These are phyloP conservation scores for Xenoacremonium recifei DNA, from an alignment of 2,329 filamentous ascomycete genomes.

Conservation along the genomic window DNA sequence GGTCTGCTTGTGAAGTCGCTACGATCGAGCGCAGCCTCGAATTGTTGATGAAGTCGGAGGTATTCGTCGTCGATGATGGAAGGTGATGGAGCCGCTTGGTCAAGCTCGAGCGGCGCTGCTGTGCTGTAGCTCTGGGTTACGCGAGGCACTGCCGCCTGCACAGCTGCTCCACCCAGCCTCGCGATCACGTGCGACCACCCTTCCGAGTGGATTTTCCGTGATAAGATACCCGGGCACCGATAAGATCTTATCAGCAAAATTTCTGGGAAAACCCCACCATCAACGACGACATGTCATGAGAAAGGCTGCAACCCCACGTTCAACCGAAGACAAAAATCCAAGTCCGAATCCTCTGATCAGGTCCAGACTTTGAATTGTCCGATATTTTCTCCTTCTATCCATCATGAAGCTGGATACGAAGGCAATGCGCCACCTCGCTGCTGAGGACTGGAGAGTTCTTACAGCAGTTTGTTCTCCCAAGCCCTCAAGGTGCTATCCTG, in stretches of 20 bases:
- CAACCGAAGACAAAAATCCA: slow-evolving; percentile 3
- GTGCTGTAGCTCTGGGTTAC: slow-evolving; percentile 40
- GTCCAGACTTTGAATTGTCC: no score
- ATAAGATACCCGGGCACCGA: slow-evolving; percentile 25
- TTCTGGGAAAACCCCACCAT: slow-evolving; percentile 30
- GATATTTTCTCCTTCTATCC: slow-evolving; percentile 5
- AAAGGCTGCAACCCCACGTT: slow-evolving; percentile 23
- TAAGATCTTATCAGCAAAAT: slow-evolving; percentile 30
- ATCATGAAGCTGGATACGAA: slow-evolving; percentile 94
- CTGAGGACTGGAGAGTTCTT: slow-evolving; percentile 94
- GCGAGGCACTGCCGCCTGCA: slow-evolving; percentile 45
- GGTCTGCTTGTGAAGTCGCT: slow-evolving; percentile 8
- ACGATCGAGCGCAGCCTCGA: slow-evolving; percentile 11
- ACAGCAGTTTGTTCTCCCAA: slow-evolving; percentile 66
- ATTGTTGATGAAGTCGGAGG: slow-evolving; percentile 19
- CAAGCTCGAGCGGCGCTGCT: slow-evolving; percentile 33
- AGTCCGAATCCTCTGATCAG: no score
- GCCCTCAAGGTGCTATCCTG: slow-evolving; percentile 30
- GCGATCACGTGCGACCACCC: slow-evolving; percentile 28
- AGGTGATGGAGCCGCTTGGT: slow-evolving; percentile 37
- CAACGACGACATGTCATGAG: slow-evolving; percentile 8
- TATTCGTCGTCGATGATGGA: slow-evolving; percentile 31
- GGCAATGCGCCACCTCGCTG: slow-evolving; percentile 84
- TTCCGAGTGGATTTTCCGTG: slow-evolving; percentile 15
- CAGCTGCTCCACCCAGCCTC: slow-evolving; percentile 26